A percentile compares a stretch with the other conserved stretches of the same genome.
Conservation (phyloP, 352 stramenopile species). For the Globisporangium takayamanum region DNA sequence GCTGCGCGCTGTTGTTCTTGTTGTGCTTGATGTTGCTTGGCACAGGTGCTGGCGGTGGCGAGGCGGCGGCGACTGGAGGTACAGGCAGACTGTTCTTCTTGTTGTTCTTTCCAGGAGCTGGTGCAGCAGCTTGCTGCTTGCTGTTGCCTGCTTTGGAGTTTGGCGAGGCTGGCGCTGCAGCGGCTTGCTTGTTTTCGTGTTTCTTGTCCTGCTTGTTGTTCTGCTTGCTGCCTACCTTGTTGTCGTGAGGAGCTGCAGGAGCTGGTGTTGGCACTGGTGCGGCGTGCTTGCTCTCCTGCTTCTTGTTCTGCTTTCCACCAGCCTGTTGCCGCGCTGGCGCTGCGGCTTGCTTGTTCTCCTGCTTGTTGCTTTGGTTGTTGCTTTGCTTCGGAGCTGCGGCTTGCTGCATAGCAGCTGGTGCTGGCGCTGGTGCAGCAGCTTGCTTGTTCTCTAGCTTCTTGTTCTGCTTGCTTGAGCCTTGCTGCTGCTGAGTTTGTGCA, state of each 20-base stretch:
- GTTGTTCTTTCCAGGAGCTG: not conserved
- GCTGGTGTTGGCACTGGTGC: not conserved
- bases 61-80: not conserved
- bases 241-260: not conserved
- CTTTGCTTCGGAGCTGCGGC: not conserved
- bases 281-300: constrained; percentile 7
- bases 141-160: not conserved
- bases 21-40: not conserved
- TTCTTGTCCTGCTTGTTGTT: constrained; percentile 5
- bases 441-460: constrained; percentile 9
- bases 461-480: constrained; percentile 4
- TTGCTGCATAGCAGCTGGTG: not conserved
- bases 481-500: not conserved
- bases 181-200: constrained; percentile 1
- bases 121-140: constrained; percentile 3
- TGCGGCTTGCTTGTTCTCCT: constrained; percentile 5
- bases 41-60: constrained; percentile 3
- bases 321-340: not conserved
- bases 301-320: constrained; percentile 2
- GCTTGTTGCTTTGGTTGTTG: constrained; percentile 9
- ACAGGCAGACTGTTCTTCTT: constrained; percentile 1
- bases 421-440: not conserved
- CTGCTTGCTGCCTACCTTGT: not conserved
- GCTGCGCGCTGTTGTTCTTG: too few species aligned
- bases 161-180: too few species aligned